A percentile compares a stretch with the other conserved stretches of the same genome.
Evolutionary conservation across 2,329 filamentous ascomycete species (phyloP).

Genomic region (Emergomyces pasteurianus): DNA sequence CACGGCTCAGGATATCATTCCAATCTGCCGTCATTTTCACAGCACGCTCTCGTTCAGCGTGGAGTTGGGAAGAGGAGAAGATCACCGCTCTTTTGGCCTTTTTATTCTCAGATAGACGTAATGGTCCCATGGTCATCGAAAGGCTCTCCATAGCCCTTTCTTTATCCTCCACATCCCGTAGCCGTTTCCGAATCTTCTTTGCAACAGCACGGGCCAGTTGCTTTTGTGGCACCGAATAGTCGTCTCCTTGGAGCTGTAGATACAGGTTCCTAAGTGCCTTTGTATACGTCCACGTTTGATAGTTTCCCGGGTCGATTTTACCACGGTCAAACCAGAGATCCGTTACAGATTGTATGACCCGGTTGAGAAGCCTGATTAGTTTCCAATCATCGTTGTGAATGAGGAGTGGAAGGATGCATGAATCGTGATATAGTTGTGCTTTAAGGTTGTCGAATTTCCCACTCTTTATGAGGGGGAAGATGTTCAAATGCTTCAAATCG

Average conservation of each 20-base stretch:
- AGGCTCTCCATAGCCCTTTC: background rate
- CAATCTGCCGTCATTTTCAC: background rate
- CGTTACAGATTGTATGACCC: background rate
- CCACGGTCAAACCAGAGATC: background rate
- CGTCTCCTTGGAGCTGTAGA: background rate
- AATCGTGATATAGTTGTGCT: background rate
- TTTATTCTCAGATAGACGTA: background rate
- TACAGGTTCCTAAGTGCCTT: background rate
- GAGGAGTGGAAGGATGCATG: background rate
- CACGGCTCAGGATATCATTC: background rate
- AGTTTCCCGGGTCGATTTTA: background rate
- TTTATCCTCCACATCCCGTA: background rate
- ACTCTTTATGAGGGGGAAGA: background rate
- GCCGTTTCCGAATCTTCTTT: background rate
- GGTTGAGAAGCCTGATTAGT: background rate
- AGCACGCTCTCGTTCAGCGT: background rate
- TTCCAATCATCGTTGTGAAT: background rate
- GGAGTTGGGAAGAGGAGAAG: background rate
- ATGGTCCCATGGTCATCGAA: background rate
- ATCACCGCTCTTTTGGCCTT: background rate
- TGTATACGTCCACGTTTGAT: background rate
- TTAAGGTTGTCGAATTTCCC: background rate
- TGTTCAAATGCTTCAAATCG: background rate
- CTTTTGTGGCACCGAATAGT: background rate
- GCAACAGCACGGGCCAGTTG: background rate